phyloP scores from a whole-genome alignment of 2,329 filamentous ascomycete species.

The Cordyceps pruinosa region DNA sequence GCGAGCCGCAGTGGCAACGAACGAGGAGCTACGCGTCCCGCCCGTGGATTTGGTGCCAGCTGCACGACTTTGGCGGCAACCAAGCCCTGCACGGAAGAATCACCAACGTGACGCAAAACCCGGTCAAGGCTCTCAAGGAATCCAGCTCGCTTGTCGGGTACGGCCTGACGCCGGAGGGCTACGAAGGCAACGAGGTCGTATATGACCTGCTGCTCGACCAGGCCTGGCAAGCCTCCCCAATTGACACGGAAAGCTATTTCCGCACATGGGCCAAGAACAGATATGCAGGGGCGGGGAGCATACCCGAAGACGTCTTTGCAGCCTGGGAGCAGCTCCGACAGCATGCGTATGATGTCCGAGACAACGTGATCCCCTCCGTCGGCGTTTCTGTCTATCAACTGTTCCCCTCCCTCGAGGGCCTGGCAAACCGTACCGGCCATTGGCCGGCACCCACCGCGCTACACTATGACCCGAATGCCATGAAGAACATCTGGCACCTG shows the following conservation, averaged over 20 bases:
- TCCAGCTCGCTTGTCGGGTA: conserved; percentile 26
- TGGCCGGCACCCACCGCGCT: background rate
- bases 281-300: conserved; percentile 26
- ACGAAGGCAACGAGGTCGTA: conserved; percentile 47
- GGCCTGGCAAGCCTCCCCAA: conserved; percentile 37
- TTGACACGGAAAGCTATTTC: conserved; percentile 40
- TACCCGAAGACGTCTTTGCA: background rate
- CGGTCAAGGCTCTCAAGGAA: conserved; percentile 38
- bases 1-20: conserved; percentile 41
- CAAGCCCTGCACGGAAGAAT: conserved; percentile 44
- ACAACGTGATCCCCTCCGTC: background rate
- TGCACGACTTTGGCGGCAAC: conserved; percentile 44
- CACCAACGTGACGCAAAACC: conserved; percentile 39
- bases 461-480: background rate
- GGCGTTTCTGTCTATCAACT: background rate
- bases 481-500: background rate
- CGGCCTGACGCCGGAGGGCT: conserved; percentile 15
- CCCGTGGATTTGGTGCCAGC: conserved; percentile 47
- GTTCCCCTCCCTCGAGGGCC: background rate
- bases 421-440: background rate
- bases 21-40: conserved; percentile 44
- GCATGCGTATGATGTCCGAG: background rate
- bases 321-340: conserved; percentile 3
- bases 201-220: conserved; percentile 45
- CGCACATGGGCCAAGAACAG: conserved; percentile 36